These are phyloP conservation scores for Aureobasidium leucospermi DNA, from an alignment of 2,329 filamentous ascomycete species.

Conservation along the genomic window DNA sequence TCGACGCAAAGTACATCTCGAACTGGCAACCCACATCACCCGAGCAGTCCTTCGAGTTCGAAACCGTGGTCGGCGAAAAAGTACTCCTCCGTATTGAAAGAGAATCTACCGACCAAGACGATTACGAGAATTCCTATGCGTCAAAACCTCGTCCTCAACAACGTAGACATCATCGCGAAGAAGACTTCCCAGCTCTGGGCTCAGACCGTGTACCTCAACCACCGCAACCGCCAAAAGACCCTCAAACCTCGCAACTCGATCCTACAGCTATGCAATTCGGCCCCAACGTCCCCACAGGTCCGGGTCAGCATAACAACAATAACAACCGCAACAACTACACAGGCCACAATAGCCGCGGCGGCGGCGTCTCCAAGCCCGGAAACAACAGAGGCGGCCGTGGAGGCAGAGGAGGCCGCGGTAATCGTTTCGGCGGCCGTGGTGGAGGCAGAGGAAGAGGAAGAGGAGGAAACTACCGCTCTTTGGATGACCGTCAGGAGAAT, in stretches of 20 bases:
- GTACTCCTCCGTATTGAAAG: slow-evolving; percentile 72
- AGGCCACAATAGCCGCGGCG: slow-evolving; percentile 25
- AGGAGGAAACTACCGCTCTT: slow-evolving; percentile 33
- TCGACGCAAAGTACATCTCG: slow-evolving; percentile 69
- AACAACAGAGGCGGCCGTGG: slow-evolving; percentile 32
- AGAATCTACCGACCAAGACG: slow-evolving; percentile 48
- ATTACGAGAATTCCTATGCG: slow-evolving; percentile 59
- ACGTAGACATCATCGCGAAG: slow-evolving; percentile 34
- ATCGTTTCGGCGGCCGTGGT: slow-evolving; percentile 36
- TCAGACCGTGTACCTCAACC: neutral
- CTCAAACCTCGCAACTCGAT: slow-evolving; percentile 20
- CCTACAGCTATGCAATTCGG: slow-evolving; percentile 11
- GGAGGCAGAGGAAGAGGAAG: slow-evolving; percentile 23
- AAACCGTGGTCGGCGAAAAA: slow-evolving; percentile 81
- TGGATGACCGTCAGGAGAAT: slow-evolving; percentile 35
- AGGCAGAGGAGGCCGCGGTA: slow-evolving; percentile 31
- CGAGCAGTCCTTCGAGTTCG: slow-evolving; percentile 67
- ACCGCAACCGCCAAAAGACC: slow-evolving; percentile 20
- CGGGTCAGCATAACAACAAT: slow-evolving; percentile 25
- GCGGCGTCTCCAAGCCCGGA: slow-evolving; percentile 30
- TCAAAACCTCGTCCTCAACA: slow-evolving; percentile 50
- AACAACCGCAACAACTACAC: slow-evolving; percentile 18
- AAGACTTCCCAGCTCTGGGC: slow-evolving; percentile 35
- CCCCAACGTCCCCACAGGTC: slow-evolving; percentile 21
- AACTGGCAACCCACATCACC: slow-evolving; percentile 67